Conservation (phyloP, 768 basidiomycete species). For the Pisolithus orientalis region DNA sequence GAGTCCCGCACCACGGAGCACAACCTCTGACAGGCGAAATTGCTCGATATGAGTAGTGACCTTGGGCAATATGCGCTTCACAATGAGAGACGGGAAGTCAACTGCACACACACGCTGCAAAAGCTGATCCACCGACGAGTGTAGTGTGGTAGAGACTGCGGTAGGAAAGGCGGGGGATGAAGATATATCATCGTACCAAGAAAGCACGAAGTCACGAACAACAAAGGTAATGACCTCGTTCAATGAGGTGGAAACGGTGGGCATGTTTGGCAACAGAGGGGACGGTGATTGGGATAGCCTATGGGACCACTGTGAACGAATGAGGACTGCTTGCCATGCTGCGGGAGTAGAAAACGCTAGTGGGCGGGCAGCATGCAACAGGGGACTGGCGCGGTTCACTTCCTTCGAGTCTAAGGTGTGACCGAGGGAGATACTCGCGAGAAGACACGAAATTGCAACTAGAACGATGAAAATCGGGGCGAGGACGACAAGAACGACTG, state of each 20-base stretch:
- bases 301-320: slow-evolving; percentile 86
- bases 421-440: slow-evolving; percentile 49
- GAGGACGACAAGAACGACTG: slow-evolving; percentile 55
- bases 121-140: slow-evolving; percentile 55
- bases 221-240: slow-evolving; percentile 79
- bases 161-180: slow-evolving; percentile 84
- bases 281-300: slow-evolving; percentile 61
- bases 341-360: slow-evolving; percentile 87
- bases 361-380: slow-evolving; percentile 60
- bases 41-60: slow-evolving; percentile 86
- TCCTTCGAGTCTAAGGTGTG: slow-evolving; percentile 49
- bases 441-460: slow-evolving; percentile 44
- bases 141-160: slow-evolving; percentile 72
- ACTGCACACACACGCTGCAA: slow-evolving; percentile 49
- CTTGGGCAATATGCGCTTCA: slow-evolving; percentile 82
- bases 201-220: slow-evolving; percentile 79
- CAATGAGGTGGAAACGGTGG: slow-evolving; percentile 61
- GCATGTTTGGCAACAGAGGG: slow-evolving; percentile 57
- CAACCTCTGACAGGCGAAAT: slow-evolving; percentile 85
- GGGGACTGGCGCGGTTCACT: slow-evolving; percentile 26
- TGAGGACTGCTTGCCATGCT: slow-evolving; percentile 89
- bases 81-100: slow-evolving; percentile 71
- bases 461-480: slow-evolving; percentile 52
- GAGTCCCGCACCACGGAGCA: slow-evolving; percentile 74
- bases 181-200: slow-evolving; percentile 87